These are phyloP conservation scores for Clausena lansium DNA, from an alignment of 345 rosid species.

Conservation along the genomic window DNA sequence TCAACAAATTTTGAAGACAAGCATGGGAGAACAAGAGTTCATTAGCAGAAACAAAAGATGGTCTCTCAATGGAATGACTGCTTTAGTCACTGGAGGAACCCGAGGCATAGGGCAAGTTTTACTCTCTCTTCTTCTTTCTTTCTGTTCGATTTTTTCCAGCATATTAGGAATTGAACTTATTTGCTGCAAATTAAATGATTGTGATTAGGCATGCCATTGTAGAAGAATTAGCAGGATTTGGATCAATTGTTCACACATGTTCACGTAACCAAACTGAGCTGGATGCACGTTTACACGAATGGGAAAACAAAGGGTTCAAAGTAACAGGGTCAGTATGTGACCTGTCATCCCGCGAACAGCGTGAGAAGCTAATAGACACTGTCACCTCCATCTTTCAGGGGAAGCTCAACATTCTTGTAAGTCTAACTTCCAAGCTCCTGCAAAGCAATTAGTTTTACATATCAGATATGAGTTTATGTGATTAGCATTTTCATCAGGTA, in stretches of 20 bases:
- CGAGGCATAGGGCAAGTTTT: conserved; percentile 20
- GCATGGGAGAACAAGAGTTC: conserved; percentile 8
- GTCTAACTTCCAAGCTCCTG: conserved; percentile 1
- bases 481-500: background rate
- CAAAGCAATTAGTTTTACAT: background rate
- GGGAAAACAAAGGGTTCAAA: conserved; percentile 47
- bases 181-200: background rate
- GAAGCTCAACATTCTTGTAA: conserved; percentile 57
- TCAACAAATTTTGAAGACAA: too few relatives aligned
- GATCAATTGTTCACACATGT: conserved; percentile 10
- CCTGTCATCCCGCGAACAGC: conserved; percentile 22
- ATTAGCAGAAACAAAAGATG: conserved; percentile 9
- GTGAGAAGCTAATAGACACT: conserved; percentile 41
- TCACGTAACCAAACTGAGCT: conserved; percentile 8
- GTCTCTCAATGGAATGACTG: conserved; percentile 28
- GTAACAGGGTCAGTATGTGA: conserved; percentile 56
- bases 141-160: background rate
- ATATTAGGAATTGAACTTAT: background rate
- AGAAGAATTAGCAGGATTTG: conserved; percentile 14
- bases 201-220: conserved; percentile 2
- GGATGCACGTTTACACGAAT: conserved; percentile 15
- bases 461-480: background rate
- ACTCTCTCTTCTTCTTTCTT: background rate
- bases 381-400: conserved; percentile 44
- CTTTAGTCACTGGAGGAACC: conserved; percentile 31